A percentile compares a stretch with the other conserved stretches of the same genome.
phyloP scores from a whole-genome alignment of 1,139 yeast genomes.

The Sugiyamaella japonica region DNA sequence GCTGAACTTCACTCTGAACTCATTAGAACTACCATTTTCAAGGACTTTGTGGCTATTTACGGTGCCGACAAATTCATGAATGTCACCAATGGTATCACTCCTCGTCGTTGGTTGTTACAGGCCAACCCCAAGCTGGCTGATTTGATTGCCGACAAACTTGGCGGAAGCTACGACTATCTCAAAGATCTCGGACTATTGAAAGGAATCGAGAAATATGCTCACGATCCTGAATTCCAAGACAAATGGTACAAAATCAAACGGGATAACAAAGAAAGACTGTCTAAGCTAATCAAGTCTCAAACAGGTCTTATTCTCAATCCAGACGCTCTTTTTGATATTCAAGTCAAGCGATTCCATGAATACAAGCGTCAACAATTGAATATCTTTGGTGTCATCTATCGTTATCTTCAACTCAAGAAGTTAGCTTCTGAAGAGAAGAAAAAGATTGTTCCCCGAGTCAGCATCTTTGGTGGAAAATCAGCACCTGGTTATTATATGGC shows the following conservation, averaged over 20 bases:
- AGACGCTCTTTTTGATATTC: constrained; percentile 80
- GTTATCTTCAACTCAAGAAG: constrained; percentile 74
- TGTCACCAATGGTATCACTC: constrained; percentile 94
- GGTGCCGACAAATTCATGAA: constrained; percentile 84
- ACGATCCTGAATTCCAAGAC: constrained; percentile 65
- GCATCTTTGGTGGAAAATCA: constrained; percentile 89
- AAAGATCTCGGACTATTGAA: constrained; percentile 69
- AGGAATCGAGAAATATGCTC: constrained; percentile 62
- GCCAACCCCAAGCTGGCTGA: constrained; percentile 81
- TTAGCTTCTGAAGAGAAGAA: constrained; percentile 65
- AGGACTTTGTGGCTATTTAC: constrained; percentile 80
- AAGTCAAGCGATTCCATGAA: constrained; percentile 93
- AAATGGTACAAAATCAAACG: constrained; percentile 73
- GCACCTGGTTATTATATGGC: constrained; percentile 98
- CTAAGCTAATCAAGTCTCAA: constrained; percentile 64
- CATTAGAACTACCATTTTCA: constrained; percentile 84
- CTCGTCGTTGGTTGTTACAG: constrained; percentile 94
- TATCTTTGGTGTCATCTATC: constrained; percentile 81
- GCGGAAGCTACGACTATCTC: constrained; percentile 70
- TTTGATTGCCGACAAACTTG: constrained; percentile 69
- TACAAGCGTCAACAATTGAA: constrained; percentile 94
- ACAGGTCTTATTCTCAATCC: constrained; percentile 68
- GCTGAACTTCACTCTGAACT: constrained; percentile 93
- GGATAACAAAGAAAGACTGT: constrained; percentile 67
- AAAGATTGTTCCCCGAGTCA: constrained; percentile 72